Conservation (phyloP, 495 filamentous ascomycete species). For the Hapsidospora chrysogenum region DNA sequence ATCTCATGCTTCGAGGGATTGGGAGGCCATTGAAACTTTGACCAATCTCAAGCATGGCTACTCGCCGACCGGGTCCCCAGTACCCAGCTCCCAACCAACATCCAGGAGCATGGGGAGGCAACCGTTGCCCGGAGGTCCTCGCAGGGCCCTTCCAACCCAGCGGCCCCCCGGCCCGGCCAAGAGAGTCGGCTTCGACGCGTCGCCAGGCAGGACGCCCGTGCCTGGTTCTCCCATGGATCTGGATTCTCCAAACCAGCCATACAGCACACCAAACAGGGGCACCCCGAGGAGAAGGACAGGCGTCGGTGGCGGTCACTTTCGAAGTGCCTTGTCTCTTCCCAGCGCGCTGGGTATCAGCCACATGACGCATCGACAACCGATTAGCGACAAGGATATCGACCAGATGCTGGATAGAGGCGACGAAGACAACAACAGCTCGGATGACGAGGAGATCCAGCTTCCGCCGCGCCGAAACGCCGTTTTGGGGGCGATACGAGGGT, state of each 20-base stretch:
- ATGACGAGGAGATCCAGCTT: constrained; percentile 30
- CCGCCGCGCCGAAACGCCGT: too few relatives aligned
- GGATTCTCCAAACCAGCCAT: constrained; percentile 20
- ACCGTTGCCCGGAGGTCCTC: constrained; percentile 21
- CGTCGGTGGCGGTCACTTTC: constrained; percentile 9
- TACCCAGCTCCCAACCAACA: constrained; percentile 11
- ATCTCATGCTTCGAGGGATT: constrained; percentile 42
- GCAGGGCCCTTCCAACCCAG: constrained; percentile 24
- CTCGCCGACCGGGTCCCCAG: constrained; percentile 8
- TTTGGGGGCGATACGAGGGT: too few relatives aligned
- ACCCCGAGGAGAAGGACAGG: constrained; percentile 22
- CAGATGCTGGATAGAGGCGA: constrained; percentile 26
- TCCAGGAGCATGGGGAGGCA: constrained; percentile 6
- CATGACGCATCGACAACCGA: constrained; percentile 13
- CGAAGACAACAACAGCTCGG: constrained; percentile 19
- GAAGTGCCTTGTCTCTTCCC: constrained; percentile 15
- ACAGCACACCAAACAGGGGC: constrained; percentile 13
- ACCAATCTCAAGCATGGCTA: constrained; percentile 35
- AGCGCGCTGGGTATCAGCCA: constrained; percentile 19
- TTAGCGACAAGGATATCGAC: constrained; percentile 28
- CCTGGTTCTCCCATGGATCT: constrained; percentile 20
- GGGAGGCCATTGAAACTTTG: constrained; percentile 75
- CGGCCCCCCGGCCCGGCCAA: constrained; percentile 17
- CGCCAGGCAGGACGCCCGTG: constrained; percentile 8
- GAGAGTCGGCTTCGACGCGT: constrained; percentile 30